Evolutionary conservation across 306 rosid genomes (phyloP).

Genomic region (Cyamopsis tetragonoloba): DNA sequence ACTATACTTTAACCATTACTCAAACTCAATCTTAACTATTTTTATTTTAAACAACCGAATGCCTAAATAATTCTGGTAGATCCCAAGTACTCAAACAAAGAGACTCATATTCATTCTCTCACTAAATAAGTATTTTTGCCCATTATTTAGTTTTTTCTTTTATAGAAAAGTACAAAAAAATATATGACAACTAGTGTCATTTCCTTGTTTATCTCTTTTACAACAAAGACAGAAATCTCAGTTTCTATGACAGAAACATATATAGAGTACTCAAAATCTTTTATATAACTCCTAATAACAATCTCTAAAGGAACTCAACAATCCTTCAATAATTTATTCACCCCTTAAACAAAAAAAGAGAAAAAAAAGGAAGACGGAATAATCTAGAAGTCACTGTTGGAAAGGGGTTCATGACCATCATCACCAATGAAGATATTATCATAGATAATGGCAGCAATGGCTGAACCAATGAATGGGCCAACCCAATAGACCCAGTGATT

Average conservation of each 20-base stretch:
- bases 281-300: conserved; percentile 5
- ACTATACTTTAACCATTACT: too few species aligned
- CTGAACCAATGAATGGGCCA: conserved; percentile 63
- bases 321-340: conserved; percentile 22
- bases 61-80: too few species aligned
- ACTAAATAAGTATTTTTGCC: too few species aligned
- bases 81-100: too few species aligned
- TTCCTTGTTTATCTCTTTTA: conserved; percentile 5
- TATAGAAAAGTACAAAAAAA: too few species aligned
- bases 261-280: neutral
- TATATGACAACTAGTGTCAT: neutral
- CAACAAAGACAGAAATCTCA: conserved; percentile 12
- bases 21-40: too few species aligned
- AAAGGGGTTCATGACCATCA: conserved; percentile 44
- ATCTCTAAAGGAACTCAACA: conserved; percentile 10
- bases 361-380: neutral
- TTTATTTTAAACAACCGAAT: too few species aligned
- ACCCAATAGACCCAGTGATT: conserved; percentile 81
- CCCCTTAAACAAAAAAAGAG: too few species aligned
- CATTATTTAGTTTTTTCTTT: too few species aligned
- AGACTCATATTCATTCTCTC: too few species aligned
- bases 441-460: conserved; percentile 62
- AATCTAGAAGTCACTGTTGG: conserved; percentile 44
- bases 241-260: neutral
- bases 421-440: conserved; percentile 61